Conservation (phyloP, 2,329 filamentous ascomycete genomes). For the Drechslerella stenobrocha region DNA sequence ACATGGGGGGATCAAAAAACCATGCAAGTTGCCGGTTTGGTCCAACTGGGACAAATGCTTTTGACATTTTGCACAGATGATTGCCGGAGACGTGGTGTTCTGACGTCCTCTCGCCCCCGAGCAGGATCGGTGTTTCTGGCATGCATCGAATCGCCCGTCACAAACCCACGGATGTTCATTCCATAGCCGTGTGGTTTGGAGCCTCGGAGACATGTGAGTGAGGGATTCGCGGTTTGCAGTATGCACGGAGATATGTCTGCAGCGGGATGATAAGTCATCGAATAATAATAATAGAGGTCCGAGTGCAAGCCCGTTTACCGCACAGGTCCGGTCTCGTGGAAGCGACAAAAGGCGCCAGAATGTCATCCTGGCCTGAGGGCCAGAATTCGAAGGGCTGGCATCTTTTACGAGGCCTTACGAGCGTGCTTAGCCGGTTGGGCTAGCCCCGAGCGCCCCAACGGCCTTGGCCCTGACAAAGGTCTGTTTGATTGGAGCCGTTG, state of each 20-base stretch:
- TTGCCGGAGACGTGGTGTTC: slow-evolving; percentile 13
- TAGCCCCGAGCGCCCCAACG: too few species aligned
- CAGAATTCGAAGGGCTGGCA: not conserved
- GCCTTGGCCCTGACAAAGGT: too few species aligned
- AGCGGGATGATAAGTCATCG: slow-evolving; percentile 41
- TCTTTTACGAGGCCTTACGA: not conserved
- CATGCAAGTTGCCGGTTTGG: too few species aligned
- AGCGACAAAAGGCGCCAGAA: not conserved
- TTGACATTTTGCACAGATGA: not conserved
- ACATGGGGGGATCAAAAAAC: not conserved
- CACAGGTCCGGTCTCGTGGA: not conserved
- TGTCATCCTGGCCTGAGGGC: not conserved
- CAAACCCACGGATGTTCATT: not conserved
- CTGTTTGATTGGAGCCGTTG: too few species aligned
- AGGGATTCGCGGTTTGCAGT: too few species aligned
- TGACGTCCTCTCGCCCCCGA: not conserved
- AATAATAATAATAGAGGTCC: slow-evolving; percentile 10
- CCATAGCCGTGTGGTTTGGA: too few species aligned
- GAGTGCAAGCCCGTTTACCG: not conserved
- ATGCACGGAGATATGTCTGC: too few species aligned
- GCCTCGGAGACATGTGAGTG: slow-evolving; percentile 12
- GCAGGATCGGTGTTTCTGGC: slow-evolving; percentile 1
- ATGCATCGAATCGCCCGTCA: not conserved
- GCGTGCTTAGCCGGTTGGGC: not conserved
- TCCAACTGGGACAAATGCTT: too few species aligned